Evolutionary conservation across 1,139 yeast species (phyloP).

Genomic region (Candida gigantensis): DNA sequence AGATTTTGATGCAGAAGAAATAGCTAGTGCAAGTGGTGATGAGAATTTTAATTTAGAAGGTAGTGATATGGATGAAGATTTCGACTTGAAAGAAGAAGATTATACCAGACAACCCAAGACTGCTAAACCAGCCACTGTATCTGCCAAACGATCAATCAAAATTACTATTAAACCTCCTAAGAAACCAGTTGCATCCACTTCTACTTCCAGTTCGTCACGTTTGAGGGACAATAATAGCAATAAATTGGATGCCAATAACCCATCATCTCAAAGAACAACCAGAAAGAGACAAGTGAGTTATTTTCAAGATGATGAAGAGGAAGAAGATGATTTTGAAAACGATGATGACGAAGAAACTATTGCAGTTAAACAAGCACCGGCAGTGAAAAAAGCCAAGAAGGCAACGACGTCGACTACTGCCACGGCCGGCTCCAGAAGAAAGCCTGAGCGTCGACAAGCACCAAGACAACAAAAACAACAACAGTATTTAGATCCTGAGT

Average conservation of each 20-base stretch:
- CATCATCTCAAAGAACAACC: slow-evolving; percentile 21
- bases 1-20: slow-evolving; percentile 31
- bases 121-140: background rate
- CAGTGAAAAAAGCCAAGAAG: slow-evolving; percentile 5
- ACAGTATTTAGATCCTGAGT: slow-evolving; percentile 38
- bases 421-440: background rate
- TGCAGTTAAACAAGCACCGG: slow-evolving; percentile 13
- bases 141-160: slow-evolving; percentile 12
- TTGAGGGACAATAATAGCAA: too few relatives aligned
- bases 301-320: slow-evolving; percentile 36
- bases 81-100: slow-evolving; percentile 34
- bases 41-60: slow-evolving; percentile 39
- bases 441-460: slow-evolving; percentile 4
- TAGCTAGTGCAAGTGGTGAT: slow-evolving; percentile 2
- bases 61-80: slow-evolving; percentile 44
- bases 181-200: slow-evolving; percentile 4
- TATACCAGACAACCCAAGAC: slow-evolving; percentile 13
- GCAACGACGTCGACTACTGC: slow-evolving; percentile 3
- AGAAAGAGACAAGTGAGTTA: slow-evolving; percentile 35
- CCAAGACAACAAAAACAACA: slow-evolving; percentile 18
- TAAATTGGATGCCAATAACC: slow-evolving; percentile 6
- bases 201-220: slow-evolving; percentile 3
- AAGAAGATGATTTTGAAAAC: slow-evolving; percentile 30
- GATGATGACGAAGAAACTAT: slow-evolving; percentile 22
- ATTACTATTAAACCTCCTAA: slow-evolving; percentile 17